phyloP scores from a whole-genome alignment of 257 asterid species.

The Solanum piurae region DNA sequence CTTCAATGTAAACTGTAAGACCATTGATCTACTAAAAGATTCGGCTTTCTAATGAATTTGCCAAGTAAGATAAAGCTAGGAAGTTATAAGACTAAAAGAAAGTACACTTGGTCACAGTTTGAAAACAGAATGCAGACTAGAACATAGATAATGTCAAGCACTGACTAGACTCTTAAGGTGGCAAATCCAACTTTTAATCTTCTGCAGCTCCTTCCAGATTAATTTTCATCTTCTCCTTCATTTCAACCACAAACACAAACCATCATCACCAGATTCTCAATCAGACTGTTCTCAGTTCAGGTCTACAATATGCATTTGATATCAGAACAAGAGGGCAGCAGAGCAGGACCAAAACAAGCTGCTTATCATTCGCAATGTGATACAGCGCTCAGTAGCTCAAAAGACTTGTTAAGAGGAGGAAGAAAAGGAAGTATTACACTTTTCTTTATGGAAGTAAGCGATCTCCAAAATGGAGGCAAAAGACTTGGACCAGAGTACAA shows the following conservation, averaged over 20 bases:
- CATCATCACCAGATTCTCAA: background rate
- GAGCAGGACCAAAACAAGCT: background rate
- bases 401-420: background rate
- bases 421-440: background rate
- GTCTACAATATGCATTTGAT: background rate
- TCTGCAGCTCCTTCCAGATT: background rate
- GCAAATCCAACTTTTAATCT: background rate
- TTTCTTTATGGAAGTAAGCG: background rate
- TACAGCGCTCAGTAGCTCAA: background rate
- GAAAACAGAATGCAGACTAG: background rate
- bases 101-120: background rate
- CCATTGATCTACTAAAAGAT: background rate
- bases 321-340: background rate
- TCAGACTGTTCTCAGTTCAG: background rate
- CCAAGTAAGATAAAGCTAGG: background rate
- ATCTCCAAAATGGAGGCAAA: background rate
- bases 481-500: background rate
- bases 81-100: background rate
- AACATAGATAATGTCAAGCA: background rate
- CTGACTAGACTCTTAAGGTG: background rate
- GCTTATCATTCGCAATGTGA: background rate
- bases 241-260: background rate
- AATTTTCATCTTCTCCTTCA: background rate
- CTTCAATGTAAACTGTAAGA: background rate
- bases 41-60: background rate